A percentile compares a stretch with the other conserved stretches of the same genome.
Evolutionary conservation across 768 basidiomycete species (phyloP).

Genomic region (Lactarius akahatsu): DNA sequence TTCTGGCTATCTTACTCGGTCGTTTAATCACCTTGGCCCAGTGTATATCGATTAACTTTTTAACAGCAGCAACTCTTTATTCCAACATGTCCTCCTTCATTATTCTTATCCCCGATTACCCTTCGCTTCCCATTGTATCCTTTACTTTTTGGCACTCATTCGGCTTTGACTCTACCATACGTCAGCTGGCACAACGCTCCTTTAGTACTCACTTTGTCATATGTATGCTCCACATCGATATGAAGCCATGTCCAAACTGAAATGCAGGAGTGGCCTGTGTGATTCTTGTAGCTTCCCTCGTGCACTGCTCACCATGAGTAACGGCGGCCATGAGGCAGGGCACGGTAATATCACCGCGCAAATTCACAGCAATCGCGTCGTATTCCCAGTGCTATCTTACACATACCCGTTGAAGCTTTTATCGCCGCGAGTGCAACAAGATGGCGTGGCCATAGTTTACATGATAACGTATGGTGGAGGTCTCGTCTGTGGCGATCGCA

Average conservation of each 20-base stretch:
- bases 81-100: neutral
- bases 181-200: slow-evolving; percentile 17
- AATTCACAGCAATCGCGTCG: slow-evolving; percentile 52
- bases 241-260: slow-evolving; percentile 15
- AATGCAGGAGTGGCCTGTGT: neutral
- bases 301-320: slow-evolving; percentile 13
- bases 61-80: slow-evolving; percentile 6
- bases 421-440: slow-evolving; percentile 57
- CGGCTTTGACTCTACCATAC: slow-evolving; percentile 12
- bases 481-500: slow-evolving; percentile 79
- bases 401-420: slow-evolving; percentile 88
- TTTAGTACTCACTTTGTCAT: slow-evolving; percentile 24
- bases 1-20: slow-evolving; percentile 20
- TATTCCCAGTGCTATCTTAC: slow-evolving; percentile 73
- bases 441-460: slow-evolving; percentile 67
- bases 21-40: slow-evolving; percentile 20
- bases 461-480: slow-evolving; percentile 89
- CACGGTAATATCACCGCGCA: slow-evolving; percentile 57
- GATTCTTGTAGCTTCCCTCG: neutral
- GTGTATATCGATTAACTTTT: slow-evolving; percentile 14
- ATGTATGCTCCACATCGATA: slow-evolving; percentile 21
- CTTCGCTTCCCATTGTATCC: slow-evolving; percentile 15
- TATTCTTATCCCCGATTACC: slow-evolving; percentile 2
- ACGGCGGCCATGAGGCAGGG: slow-evolving; percentile 39
- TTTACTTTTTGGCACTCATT: slow-evolving; percentile 11